phyloP scores from a whole-genome alignment of 768 basidiomycete genomes.

The Suillus plorans region DNA sequence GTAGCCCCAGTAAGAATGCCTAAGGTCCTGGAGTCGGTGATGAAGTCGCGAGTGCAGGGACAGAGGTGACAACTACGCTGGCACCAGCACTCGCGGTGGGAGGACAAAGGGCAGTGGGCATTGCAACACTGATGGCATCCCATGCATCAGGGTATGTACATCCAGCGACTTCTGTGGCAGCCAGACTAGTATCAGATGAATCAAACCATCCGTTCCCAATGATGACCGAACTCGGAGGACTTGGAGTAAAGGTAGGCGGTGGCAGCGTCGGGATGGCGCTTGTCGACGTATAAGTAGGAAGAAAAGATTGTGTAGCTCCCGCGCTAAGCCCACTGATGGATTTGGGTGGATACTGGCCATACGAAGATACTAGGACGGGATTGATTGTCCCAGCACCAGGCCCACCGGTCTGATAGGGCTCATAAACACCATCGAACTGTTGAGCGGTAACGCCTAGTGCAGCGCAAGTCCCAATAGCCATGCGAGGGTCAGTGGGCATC shows the following conservation, averaged over 20 bases:
- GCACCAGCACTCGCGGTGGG: conserved; percentile 5
- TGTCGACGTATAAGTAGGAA: conserved; percentile 69
- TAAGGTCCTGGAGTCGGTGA: background rate
- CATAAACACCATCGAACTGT: conserved; percentile 53
- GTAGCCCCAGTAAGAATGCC: background rate
- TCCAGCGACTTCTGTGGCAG: conserved; percentile 58
- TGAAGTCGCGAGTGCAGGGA: conserved; percentile 3
- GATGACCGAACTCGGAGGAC: conserved; percentile 37
- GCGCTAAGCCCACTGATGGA: conserved; percentile 45
- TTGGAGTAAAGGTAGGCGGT: conserved; percentile 49
- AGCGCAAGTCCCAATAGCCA: conserved; percentile 60
- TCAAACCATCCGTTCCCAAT: conserved; percentile 61
- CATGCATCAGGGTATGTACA: conserved; percentile 68
- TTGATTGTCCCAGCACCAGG: conserved; percentile 50
- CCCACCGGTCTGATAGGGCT: conserved; percentile 70
- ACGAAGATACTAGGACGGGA: conserved; percentile 40
- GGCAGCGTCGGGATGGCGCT: conserved; percentile 57
- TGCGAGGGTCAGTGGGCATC: conserved; percentile 74
- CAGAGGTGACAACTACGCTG: conserved; percentile 2
- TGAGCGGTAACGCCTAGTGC: conserved; percentile 45
- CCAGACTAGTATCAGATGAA: conserved; percentile 46
- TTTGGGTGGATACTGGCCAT: conserved; percentile 54
- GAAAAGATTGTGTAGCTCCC: conserved; percentile 31
- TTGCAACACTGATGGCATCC: conserved; percentile 49
- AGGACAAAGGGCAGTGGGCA: conserved; percentile 48